Percentiles rank a stretch among this genome's conserved stretches.
phyloP scores from a whole-genome alignment of 2,329 filamentous ascomycete species.

The Hansfordia pulvinata region DNA sequence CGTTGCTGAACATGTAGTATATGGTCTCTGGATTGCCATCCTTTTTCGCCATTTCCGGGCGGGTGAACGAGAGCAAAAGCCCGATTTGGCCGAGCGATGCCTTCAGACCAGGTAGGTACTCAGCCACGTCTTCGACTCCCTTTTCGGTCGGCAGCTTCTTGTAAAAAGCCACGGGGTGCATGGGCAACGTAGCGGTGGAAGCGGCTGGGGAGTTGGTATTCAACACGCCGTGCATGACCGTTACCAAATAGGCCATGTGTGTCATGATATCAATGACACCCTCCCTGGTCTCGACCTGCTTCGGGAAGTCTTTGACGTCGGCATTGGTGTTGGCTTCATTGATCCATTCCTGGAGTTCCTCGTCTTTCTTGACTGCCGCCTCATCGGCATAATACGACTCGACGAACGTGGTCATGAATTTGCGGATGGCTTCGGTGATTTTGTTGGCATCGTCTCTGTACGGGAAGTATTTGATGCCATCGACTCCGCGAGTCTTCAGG shows the following conservation, averaged over 20 bases:
- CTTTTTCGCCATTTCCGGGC: slow-evolving; percentile 20
- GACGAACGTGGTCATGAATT: slow-evolving; percentile 26
- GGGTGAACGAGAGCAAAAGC: slow-evolving; percentile 23
- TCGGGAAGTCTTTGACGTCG: slow-evolving; percentile 26
- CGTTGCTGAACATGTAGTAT: slow-evolving; percentile 25
- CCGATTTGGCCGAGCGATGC: slow-evolving; percentile 21
- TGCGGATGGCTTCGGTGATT: slow-evolving; percentile 20
- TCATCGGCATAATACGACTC: slow-evolving; percentile 26
- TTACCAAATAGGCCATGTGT: slow-evolving; percentile 21
- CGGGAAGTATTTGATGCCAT: slow-evolving; percentile 26
- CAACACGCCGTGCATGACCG: slow-evolving; percentile 24
- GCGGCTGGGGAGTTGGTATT: slow-evolving; percentile 26
- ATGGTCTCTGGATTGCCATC: slow-evolving; percentile 24
- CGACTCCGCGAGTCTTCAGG: slow-evolving; percentile 23
- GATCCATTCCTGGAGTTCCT: slow-evolving; percentile 29
- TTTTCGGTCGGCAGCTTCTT: slow-evolving; percentile 22
- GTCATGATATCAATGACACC: slow-evolving; percentile 26
- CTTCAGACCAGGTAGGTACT: slow-evolving; percentile 18
- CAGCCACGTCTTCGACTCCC: slow-evolving; percentile 19
- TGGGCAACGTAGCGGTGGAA: slow-evolving; percentile 22
- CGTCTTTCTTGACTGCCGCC: slow-evolving; percentile 18
- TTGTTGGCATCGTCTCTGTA: slow-evolving; percentile 26
- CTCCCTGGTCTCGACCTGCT: slow-evolving; percentile 8
- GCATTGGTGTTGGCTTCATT: slow-evolving; percentile 22
- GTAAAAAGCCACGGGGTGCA: slow-evolving; percentile 27